These are phyloP conservation scores for Aspergillus conjunctus DNA, from an alignment of 495 filamentous ascomycete genomes.

Conservation along the genomic window DNA sequence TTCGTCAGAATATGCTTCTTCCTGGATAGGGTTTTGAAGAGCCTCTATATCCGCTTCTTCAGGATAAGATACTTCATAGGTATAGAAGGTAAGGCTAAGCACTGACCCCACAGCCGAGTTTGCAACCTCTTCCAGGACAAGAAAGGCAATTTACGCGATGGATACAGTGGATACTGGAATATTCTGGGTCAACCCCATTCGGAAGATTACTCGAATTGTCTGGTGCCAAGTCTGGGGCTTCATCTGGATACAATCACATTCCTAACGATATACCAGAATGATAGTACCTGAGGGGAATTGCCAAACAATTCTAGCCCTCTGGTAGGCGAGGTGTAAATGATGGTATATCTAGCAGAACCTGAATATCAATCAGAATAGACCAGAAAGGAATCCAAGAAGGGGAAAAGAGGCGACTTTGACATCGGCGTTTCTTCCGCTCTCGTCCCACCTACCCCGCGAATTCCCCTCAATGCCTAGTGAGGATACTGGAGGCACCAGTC, in stretches of 20 bases:
- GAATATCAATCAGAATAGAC: too few relatives aligned
- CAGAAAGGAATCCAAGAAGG: too few relatives aligned
- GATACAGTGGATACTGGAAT: neutral
- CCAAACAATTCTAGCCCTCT: neutral
- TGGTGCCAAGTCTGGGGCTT: neutral
- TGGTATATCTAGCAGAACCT: too few relatives aligned
- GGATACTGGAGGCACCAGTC: neutral
- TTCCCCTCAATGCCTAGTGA: neutral
- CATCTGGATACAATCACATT: neutral
- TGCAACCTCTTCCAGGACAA: neutral
- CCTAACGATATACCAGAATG: neutral
- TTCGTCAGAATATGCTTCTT: too few relatives aligned
- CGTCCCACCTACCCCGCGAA: conserved; percentile 7
- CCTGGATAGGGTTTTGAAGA: neutral
- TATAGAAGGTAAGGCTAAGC: neutral
- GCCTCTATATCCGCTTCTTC: neutral
- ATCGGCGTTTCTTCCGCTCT: conserved; percentile 6
- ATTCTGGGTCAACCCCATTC: conserved; percentile 1
- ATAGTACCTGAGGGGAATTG: neutral
- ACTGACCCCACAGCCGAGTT: neutral
- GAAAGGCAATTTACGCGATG: neutral
- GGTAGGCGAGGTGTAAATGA: neutral
- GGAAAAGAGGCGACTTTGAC: neutral
- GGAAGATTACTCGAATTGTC: conserved; percentile 5
- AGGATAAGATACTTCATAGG: neutral